Base-by-base conservation (phyloP, 2,329 filamentous ascomycete genomes). In the Penicillium aurantiogriseum region DNA sequence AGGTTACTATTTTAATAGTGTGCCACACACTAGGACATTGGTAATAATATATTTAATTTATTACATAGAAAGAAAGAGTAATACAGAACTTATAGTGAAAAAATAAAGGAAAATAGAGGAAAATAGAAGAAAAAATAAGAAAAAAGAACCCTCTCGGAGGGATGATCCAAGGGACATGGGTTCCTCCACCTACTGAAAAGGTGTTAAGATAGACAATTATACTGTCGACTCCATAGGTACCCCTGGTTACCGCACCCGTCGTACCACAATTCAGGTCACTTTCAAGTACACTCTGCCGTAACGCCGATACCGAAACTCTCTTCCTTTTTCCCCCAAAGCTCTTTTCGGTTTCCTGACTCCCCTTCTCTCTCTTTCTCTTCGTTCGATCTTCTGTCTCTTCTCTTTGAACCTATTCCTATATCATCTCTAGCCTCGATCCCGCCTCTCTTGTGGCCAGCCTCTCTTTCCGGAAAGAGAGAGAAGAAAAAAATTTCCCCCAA, bases 181-280 rank as follows among this genome's bases (percentile, higher is more conserved):
- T 51, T 58, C 56, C 50, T 61, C 58, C 56, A 60, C 51, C 62
- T 62, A 47, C 59, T 63, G 53, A 59, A 63, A 62, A 60, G 57
- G 55, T 59, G 60, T 53, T 58, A 63, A 58, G 60, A 63, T 62
- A 63, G 62, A 61, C 62, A 44, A 49, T 57, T 43, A 44, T 25
- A 46, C 36, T n/a, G 39, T 33, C 33, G 45, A 59, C 48, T 50
- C 44, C 15, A 8, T 19, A 36, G 47, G 49, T 61, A 61, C 56
- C 27, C 31, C 23, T 5, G 19, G 27, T 23, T 49, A 47, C 59
- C 39, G 36, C 33, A n/a, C 46, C 51, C 55, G 35, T 27, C 23
- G 5, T 45, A 43, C 56, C 23, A 49, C 31, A 51, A 44, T 25
- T 25, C 10, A 51, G 23, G 56, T 58, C 44, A 55, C 56, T 51